These are phyloP conservation scores for Paraleonurus japonicus DNA, from an alignment of 257 asterid genomes.

Conservation along the genomic window DNA sequence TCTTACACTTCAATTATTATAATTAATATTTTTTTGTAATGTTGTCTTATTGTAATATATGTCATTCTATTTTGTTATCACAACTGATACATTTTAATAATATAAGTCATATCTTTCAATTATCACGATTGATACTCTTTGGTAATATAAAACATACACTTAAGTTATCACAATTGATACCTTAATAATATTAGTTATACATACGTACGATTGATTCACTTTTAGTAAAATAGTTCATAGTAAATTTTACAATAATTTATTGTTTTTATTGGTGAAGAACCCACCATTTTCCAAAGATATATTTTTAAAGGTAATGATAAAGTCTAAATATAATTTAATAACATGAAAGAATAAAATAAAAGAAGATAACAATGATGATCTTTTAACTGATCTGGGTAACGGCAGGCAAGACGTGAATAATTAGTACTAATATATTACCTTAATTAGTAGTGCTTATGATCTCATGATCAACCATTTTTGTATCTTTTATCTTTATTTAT, in stretches of 20 bases:
- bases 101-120: too few species aligned
- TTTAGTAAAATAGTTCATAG: too few species aligned
- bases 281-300: constrained; percentile 10
- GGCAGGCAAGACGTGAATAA: neutral
- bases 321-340: neutral
- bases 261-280: constrained; percentile 1
- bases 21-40: too few species aligned
- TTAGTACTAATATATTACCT: constrained; percentile 12
- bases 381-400: constrained; percentile 22
- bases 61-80: too few species aligned
- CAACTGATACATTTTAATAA: too few species aligned
- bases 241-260: neutral
- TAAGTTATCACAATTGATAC: too few species aligned
- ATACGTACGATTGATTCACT: too few species aligned
- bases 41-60: too few species aligned
- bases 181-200: too few species aligned
- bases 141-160: too few species aligned
- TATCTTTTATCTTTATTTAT: neutral
- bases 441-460: constrained; percentile 10
- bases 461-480: neutral
- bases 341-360: neutral
- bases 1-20: too few species aligned
- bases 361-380: constrained; percentile 17
- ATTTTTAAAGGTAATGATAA: neutral
- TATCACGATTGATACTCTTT: too few species aligned